Conservation (phyloP, 2,329 filamentous ascomycete genomes). For the Stagonosporopsis tanaceti region DNA sequence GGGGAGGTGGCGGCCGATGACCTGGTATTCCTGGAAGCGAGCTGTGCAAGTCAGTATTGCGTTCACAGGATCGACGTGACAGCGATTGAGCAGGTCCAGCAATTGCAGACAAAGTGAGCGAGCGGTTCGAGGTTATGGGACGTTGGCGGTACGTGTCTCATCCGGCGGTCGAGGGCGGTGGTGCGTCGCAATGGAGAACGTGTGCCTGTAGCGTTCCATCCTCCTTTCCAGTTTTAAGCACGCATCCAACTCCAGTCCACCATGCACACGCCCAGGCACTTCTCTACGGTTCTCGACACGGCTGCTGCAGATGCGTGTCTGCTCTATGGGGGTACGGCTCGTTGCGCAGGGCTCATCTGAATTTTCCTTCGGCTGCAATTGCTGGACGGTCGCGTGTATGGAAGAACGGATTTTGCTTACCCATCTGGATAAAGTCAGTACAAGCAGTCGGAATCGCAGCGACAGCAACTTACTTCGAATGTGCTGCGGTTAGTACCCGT, state of each 20-base stretch:
- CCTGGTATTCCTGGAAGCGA: constrained; percentile 99
- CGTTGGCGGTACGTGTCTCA: neutral
- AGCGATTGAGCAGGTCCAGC: constrained; percentile 27
- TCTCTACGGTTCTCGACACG: neutral
- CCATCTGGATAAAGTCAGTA: constrained; percentile 62
- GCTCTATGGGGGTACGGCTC: constrained; percentile 11
- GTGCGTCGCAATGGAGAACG: constrained; percentile 1
- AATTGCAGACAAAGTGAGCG: constrained; percentile 36
- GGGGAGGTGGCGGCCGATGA: constrained; percentile 99
- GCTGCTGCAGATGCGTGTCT: neutral
- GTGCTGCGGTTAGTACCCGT: constrained; percentile 56
- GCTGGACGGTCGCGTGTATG: constrained; percentile 33
- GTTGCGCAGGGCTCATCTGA: constrained; percentile 28
- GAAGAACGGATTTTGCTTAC: constrained; percentile 59
- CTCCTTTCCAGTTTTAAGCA: neutral
- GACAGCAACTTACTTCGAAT: constrained; percentile 59
- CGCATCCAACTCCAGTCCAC: constrained; percentile 1
- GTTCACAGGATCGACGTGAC: constrained; percentile 11
- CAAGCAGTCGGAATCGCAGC: neutral
- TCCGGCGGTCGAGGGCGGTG: neutral
- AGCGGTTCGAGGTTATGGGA: neutral
- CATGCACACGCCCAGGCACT: neutral
- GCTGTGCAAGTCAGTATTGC: constrained; percentile 63
- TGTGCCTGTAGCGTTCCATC: neutral
- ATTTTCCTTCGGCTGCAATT: constrained; percentile 45